A percentile compares a stretch with the other conserved stretches of the same genome.
Evolutionary conservation across 2,329 filamentous ascomycete species (phyloP).

Genomic region (Neoscytalidium dimidiatum): DNA sequence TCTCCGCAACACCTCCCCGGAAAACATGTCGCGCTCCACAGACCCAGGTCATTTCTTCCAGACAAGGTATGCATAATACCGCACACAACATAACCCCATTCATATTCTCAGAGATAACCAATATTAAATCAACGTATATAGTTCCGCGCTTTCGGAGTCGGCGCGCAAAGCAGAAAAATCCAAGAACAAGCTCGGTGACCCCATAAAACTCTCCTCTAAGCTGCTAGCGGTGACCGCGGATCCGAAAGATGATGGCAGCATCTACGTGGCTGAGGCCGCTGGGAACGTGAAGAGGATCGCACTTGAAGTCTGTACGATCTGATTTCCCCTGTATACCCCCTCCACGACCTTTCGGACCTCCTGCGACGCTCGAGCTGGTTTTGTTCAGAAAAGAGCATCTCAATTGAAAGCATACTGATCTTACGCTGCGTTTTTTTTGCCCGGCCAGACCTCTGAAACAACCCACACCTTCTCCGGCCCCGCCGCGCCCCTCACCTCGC

Average conservation of each 20-base stretch:
- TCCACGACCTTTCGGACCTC: slow-evolving; percentile 37
- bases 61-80: slow-evolving; percentile 66
- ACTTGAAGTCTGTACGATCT: slow-evolving; percentile 67
- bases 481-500: slow-evolving; percentile 66
- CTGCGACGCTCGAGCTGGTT: no score
- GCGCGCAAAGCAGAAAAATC: slow-evolving; percentile 68
- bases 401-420: background rate
- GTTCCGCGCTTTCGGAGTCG: slow-evolving; percentile 52
- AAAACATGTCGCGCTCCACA: slow-evolving; percentile 64
- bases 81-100: background rate
- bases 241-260: slow-evolving; percentile 59
- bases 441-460: slow-evolving; percentile 49
- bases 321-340: background rate
- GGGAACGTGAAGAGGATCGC: slow-evolving; percentile 74
- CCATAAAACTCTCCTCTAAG: slow-evolving; percentile 81
- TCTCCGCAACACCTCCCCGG: background rate
- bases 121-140: slow-evolving; percentile 28
- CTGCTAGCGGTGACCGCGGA: slow-evolving; percentile 74
- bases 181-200: slow-evolving; percentile 82
- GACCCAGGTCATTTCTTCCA: slow-evolving; percentile 88
- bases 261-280: slow-evolving; percentile 87
- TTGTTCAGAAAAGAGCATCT: no score
- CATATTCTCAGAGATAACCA: slow-evolving; percentile 11
- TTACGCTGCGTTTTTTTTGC: no score
- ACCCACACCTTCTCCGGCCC: slow-evolving; percentile 68